phyloP scores from a whole-genome alignment of 1,284 basidiomycete genomes.

The Sporisorium scitamineum region DNA sequence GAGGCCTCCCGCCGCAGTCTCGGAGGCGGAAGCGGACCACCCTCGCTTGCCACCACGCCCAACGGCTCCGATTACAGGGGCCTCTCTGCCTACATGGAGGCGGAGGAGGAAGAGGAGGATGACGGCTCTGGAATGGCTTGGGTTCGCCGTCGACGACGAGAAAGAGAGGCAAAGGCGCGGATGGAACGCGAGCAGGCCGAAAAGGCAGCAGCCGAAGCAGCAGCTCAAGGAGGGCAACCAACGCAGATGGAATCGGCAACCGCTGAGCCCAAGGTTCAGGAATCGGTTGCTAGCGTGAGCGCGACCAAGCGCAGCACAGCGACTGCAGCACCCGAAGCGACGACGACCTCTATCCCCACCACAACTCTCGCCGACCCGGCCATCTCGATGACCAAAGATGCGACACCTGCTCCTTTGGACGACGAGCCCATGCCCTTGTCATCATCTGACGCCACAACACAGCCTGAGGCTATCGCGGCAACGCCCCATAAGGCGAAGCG shows the following conservation, averaged over 20 bases:
- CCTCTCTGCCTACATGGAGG: conserved; percentile 32
- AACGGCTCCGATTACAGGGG: conserved; percentile 39
- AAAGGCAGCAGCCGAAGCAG: conserved; percentile 12
- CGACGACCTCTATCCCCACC: neutral
- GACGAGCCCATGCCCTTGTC: conserved; percentile 38
- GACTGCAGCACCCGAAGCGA: neutral
- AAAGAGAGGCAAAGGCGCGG: conserved; percentile 39
- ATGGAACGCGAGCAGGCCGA: conserved; percentile 32
- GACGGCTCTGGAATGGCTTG: conserved; percentile 52
- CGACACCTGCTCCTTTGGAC: conserved; percentile 2
- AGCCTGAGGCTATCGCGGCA: neutral
- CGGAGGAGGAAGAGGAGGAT: conserved; percentile 41
- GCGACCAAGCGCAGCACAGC: neutral
- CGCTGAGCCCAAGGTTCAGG: neutral
- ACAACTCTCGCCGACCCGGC: neutral
- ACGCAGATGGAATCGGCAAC: neutral
- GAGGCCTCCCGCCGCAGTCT: conserved; percentile 46
- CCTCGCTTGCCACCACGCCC: conserved; percentile 46
- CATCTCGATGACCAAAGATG: neutral
- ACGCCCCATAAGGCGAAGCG: neutral
- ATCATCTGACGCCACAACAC: neutral
- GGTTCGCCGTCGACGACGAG: conserved; percentile 43
- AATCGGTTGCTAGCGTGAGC: neutral
- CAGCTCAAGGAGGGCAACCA: neutral
- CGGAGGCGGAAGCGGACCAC: conserved; percentile 40